These are phyloP conservation scores for Pyrenophora seminiperda DNA, from an alignment of 2,329 filamentous ascomycete genomes.

Conservation along the genomic window DNA sequence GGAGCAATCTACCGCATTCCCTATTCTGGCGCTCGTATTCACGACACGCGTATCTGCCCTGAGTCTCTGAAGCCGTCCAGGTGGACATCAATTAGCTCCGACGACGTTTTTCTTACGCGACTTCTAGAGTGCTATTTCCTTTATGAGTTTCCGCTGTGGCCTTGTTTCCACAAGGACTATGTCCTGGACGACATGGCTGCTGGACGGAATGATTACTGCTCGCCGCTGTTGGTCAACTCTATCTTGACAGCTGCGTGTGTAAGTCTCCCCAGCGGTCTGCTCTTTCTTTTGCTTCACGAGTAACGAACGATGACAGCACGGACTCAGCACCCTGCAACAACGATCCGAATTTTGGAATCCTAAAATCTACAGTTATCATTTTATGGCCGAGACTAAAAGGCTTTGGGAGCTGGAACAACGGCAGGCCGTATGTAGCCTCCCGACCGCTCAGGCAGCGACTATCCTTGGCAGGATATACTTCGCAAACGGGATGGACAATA, in stretches of 20 bases:
- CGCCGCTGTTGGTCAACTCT: constrained; percentile 13
- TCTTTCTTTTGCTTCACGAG: neutral
- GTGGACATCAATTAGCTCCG: constrained; percentile 12
- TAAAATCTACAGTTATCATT: constrained; percentile 2
- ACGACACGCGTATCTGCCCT: constrained; percentile 7
- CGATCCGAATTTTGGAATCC: constrained; percentile 13
- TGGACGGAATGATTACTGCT: constrained; percentile 10
- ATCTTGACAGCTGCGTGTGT: constrained; percentile 17
- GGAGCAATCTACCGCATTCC: constrained; percentile 3
- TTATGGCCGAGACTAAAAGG: constrained; percentile 4
- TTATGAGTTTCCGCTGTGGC: constrained; percentile 10
- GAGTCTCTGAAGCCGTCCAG: constrained; percentile 2
- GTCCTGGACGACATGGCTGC: constrained; percentile 18
- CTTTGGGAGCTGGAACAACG: constrained; percentile 7
- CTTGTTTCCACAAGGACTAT: constrained; percentile 19
- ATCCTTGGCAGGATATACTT: constrained; percentile 10
- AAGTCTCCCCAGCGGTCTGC: neutral
- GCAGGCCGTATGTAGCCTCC: neutral
- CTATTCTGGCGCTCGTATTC: constrained; percentile 5
- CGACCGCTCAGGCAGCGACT: constrained; percentile 3
- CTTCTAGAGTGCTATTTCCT: constrained; percentile 18
- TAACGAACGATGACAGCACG: constrained; percentile 1
- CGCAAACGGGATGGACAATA: constrained; percentile 7
- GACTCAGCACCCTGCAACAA: neutral
- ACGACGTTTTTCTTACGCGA: constrained; percentile 11